Evolutionary conservation across 2,329 filamentous ascomycete species (phyloP).

Genomic region (Aspergillus novoparasiticus): DNA sequence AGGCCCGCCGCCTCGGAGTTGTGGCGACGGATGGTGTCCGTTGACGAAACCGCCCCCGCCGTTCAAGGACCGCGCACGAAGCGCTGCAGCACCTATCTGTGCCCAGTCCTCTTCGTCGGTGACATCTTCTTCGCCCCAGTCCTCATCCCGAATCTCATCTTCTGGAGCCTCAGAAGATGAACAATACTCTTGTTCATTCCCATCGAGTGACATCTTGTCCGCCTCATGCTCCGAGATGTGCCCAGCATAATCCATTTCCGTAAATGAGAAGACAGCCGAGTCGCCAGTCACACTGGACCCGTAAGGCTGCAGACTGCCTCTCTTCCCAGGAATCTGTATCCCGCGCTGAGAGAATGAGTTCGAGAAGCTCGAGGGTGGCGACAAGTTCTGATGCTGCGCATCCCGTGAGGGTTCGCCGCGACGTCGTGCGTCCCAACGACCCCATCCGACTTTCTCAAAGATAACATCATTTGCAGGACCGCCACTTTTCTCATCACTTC

Average conservation of each 20-base stretch:
- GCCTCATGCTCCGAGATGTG: slow-evolving; percentile 79
- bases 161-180: slow-evolving; percentile 75
- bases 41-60: slow-evolving; percentile 46
- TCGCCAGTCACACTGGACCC: slow-evolving; percentile 68
- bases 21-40: slow-evolving; percentile 32
- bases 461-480: slow-evolving; percentile 59
- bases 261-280: slow-evolving; percentile 74
- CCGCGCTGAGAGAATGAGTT: slow-evolving; percentile 49
- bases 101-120: slow-evolving; percentile 98
- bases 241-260: slow-evolving; percentile 63
- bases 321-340: slow-evolving; percentile 50
- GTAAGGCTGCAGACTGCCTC: slow-evolving; percentile 46
- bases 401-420: slow-evolving; percentile 60
- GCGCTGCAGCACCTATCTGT: slow-evolving; percentile 79
- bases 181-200: slow-evolving; percentile 63
- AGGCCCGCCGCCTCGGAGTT: slow-evolving; percentile 35
- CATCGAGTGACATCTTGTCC: slow-evolving; percentile 91
- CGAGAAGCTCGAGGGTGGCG: slow-evolving; percentile 55
- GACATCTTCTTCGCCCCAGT: slow-evolving; percentile 80
- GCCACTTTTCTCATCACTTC: slow-evolving; percentile 55
- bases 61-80: slow-evolving; percentile 66
- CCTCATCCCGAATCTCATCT: slow-evolving; percentile 67
- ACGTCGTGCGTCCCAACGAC: slow-evolving; percentile 85
- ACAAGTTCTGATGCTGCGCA: slow-evolving; percentile 36
- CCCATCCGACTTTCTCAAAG: slow-evolving; percentile 97